Conservation (phyloP, 768 basidiomycete genomes). For the Tylopilus rubrobrunneus region DNA sequence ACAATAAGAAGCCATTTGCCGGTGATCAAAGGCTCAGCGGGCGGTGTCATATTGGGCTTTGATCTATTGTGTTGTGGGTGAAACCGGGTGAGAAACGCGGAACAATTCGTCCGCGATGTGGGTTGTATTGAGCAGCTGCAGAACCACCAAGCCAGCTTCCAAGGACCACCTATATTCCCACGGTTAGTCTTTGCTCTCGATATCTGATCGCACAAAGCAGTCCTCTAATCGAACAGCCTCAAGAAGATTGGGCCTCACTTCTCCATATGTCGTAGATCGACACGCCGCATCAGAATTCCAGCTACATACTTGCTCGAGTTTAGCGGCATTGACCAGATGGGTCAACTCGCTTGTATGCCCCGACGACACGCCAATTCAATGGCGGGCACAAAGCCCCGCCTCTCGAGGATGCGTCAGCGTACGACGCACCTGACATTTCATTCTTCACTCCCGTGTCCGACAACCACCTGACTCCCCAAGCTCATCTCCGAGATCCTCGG, state of each 20-base stretch:
- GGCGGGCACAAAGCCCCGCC: not conserved
- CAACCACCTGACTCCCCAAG: no score
- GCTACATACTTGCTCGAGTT: not conserved
- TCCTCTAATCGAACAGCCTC: not conserved
- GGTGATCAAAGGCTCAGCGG: not conserved
- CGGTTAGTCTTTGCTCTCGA: not conserved
- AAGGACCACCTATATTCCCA: not conserved
- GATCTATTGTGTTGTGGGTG: not conserved
- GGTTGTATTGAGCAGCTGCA: not conserved
- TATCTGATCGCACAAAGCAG: not conserved
- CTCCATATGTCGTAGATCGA: not conserved
- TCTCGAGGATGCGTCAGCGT: not conserved
- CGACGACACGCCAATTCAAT: not conserved
- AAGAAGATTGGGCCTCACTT: not conserved
- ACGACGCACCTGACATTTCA: not conserved
- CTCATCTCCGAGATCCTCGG: slow-evolving; percentile 8
- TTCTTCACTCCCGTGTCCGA: no score
- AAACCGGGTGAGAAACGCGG: not conserved
- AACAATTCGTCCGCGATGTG: not conserved
- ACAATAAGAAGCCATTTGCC: not conserved
- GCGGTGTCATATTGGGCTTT: not conserved
- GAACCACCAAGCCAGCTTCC: no score
- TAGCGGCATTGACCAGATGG: not conserved
- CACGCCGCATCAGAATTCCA: not conserved
- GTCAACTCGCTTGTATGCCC: not conserved